Base-by-base conservation (phyloP, 176 grass and related monocot species). In the Puya raimondii region DNA sequence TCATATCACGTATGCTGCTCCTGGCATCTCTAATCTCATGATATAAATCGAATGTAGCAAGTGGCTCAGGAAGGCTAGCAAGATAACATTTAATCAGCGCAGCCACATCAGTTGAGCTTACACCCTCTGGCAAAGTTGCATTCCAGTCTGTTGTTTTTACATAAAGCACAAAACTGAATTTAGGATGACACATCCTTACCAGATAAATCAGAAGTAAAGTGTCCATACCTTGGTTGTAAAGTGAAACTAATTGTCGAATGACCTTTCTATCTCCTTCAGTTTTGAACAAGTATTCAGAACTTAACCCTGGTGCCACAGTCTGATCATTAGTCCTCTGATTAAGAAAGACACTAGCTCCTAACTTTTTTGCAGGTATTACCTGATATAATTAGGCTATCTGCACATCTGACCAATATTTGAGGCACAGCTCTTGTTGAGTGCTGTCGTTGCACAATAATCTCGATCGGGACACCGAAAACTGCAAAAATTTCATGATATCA, bases 401-500 rank as follows among this genome's bases (percentile, higher is more conserved):
- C 94, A 80, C 94, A 99, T 65, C 80, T 88, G 25, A 86, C 73
- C 51, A 99, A 81, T 57, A 99, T 81, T 72, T 90, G 81, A 20
- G 94, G 94, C 47, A 99, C 86, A 76, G 94, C 84, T 77, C 76
- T 88, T 54, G 56, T 23, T 75, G 82, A 93, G 52, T 90, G 81
- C 68, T 99, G 88, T 48, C 84, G 72, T 73, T 93, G 86, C 21
- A 88, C 84, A 51, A 77, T 89, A 21, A 84, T 70, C 82, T 99
- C 94, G 78, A 99, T 82, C 67, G 89, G 80, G 66, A 99, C 78
- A 69, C 87, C 87, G 79, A 99, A 99, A 26, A 93, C 94, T 99
- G 84, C 57, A 88, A 79, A 13, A 64, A 42, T 74, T 59, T 12
- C 50, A 72, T 12, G 63, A 22, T 54, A 73, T 25, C 47, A 58